phyloP scores from a whole-genome alignment of 495 filamentous ascomycete species.

The Neurospora sp. region DNA sequence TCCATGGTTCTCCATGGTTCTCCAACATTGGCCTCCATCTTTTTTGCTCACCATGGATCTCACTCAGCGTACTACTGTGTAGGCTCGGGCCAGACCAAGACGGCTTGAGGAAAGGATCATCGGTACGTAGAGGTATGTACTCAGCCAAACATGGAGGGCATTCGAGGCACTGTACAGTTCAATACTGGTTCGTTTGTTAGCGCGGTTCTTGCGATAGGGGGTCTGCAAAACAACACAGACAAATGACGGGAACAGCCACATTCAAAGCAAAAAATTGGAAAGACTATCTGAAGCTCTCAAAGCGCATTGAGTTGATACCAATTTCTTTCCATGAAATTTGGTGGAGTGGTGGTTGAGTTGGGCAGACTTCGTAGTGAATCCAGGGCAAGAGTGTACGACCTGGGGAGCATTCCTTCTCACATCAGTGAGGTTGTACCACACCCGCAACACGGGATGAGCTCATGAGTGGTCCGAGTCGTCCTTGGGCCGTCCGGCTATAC shows the following conservation, averaged over 20 bases:
- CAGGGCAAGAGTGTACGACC: neutral
- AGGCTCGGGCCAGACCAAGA: neutral
- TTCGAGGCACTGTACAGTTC: neutral
- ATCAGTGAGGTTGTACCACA: neutral
- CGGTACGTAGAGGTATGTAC: neutral
- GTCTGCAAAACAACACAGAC: too few species aligned
- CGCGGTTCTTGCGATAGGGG: too few species aligned
- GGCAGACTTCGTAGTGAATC: too few species aligned
- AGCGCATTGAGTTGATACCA: too few species aligned
- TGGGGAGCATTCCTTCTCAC: neutral
- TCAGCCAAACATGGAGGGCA: neutral
- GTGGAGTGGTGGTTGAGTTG: too few species aligned
- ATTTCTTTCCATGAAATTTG: too few species aligned
- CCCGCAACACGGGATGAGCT: neutral
- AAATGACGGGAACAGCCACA: too few species aligned
- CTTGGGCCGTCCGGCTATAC: neutral
- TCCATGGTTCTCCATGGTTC: neutral
- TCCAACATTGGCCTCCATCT: neutral
- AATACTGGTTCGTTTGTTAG: too few species aligned
- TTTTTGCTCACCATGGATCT: neutral
- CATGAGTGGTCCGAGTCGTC: neutral
- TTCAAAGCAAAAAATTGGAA: too few species aligned
- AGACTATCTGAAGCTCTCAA: too few species aligned
- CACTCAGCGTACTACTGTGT: neutral
- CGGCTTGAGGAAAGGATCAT: neutral